These are phyloP conservation scores for Komagataella kurtzmanii DNA, from an alignment of 805 yeast species.

Conservation along the genomic window DNA sequence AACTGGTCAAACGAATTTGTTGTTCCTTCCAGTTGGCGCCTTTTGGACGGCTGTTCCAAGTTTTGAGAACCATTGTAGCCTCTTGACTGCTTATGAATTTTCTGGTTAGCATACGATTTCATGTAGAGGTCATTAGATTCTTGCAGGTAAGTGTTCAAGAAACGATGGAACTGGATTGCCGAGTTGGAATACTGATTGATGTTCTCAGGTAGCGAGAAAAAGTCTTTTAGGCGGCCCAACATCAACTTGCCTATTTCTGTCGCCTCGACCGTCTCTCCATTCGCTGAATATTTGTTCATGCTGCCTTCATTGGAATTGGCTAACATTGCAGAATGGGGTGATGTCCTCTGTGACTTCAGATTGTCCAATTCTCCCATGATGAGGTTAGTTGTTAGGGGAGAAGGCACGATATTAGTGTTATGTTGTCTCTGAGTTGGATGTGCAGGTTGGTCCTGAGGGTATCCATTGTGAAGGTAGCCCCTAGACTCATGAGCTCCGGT, in stretches of 20 bases:
- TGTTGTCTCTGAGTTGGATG: neutral
- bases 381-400: neutral
- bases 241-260: slow-evolving; percentile 1
- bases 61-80: neutral
- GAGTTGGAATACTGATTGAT: neutral
- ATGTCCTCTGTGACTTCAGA: neutral
- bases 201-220: slow-evolving; percentile 1
- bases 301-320: neutral
- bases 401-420: neutral
- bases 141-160: slow-evolving; percentile 2
- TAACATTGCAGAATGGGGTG: neutral
- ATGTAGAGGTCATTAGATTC: slow-evolving; percentile 4
- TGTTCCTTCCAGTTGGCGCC: neutral
- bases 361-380: slow-evolving; percentile 4
- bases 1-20: neutral
- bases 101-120: slow-evolving; percentile 2
- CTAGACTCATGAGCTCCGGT: neutral
- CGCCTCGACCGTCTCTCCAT: slow-evolving; percentile 3
- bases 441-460: neutral
- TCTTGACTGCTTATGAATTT: slow-evolving; percentile 2
- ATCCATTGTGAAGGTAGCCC: neutral
- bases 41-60: neutral
- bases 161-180: slow-evolving; percentile 1
- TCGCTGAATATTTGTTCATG: neutral
- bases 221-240: slow-evolving; percentile 1